Evolutionary conservation across 1,284 basidiomycete species (phyloP).

Genomic region (Athelia sp.): DNA sequence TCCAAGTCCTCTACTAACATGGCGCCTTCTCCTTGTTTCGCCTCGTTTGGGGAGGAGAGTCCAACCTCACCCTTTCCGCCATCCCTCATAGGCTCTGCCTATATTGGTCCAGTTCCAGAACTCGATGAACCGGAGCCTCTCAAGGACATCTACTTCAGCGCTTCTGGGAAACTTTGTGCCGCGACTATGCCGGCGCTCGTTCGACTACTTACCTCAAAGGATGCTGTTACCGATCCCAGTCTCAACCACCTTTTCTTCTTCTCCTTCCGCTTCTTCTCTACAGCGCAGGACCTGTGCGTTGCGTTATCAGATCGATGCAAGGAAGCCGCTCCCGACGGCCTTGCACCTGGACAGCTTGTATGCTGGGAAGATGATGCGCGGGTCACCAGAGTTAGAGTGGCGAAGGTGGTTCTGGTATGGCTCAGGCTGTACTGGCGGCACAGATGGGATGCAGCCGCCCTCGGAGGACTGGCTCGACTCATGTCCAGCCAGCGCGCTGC

Average conservation of each 20-base stretch:
- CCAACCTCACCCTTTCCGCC: background rate
- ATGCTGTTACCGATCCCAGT: slow-evolving; percentile 29
- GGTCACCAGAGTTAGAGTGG: slow-evolving; percentile 60
- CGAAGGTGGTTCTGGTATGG: slow-evolving; percentile 70
- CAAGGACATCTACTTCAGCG: no score
- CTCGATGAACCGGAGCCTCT: no score
- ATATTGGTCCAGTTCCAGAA: background rate
- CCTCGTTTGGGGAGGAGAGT: background rate
- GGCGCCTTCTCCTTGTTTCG: background rate
- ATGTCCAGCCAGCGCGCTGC: slow-evolving; percentile 18
- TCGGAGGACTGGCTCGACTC: slow-evolving; percentile 34
- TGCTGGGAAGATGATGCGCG: slow-evolving; percentile 48
- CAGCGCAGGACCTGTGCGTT: slow-evolving; percentile 49
- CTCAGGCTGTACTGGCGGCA: slow-evolving; percentile 71
- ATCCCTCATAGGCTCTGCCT: background rate
- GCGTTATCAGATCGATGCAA: slow-evolving; percentile 58
- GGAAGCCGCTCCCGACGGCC: slow-evolving; percentile 25
- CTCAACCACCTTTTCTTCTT: slow-evolving; percentile 61
- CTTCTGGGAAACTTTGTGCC: background rate
- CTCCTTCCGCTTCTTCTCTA: slow-evolving; percentile 72
- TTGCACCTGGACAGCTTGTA: slow-evolving; percentile 32
- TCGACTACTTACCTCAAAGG: slow-evolving; percentile 40
- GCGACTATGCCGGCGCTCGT: slow-evolving; percentile 42
- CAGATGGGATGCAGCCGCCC: slow-evolving; percentile 34
- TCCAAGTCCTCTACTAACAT: background rate